Evolutionary conservation across 2,329 filamentous ascomycete genomes (phyloP), one percentile per base, ranked within the genome.

Genomic region (Rhinocladiella mackenziei): DNA sequence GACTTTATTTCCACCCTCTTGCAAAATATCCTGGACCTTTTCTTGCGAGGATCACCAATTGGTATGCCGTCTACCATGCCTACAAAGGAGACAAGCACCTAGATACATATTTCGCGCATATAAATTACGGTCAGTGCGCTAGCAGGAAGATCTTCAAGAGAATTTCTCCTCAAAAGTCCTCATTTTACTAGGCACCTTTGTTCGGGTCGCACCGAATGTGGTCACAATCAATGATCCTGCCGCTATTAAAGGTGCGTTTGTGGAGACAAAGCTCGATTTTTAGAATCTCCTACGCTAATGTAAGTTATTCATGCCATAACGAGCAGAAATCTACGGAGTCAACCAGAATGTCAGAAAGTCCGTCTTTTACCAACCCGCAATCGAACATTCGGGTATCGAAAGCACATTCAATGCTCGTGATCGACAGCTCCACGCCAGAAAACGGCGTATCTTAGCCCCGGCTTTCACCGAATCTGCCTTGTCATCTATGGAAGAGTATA

Each of bases 1-100:
- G 51, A 25, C 25, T 55, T 9, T 47, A 33, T 13, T 30, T 55
- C 13, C 81, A 84, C 57, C 80, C 81, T 2, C 65, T 84, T 8
- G 74, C 79, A 13, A 78, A 75, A 46, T 82, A 83, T 53, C 82
- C 80, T 1, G 81, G 81, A 1, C 82, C 81, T 0, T 65, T 81
- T 36, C 59, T 82, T 7, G 34, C 30, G 25, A 48, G 34, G 30
- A 45, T 50, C 34, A 46, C 35, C 14, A 26, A 33, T 20, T 53
- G 39, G 44, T 41, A 45, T 15, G 31, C 33, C 13, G 37, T 41
- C 9, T 46, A 40, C 23, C 48, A 48, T 18, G 40, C 40, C n/a
- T 43, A 37, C 18, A 43, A 36, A 19, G 63, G 62, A 14, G 42
- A 51, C 17, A 38, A 47, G 26, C 58, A 60, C 45, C 34, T 58